Evolutionary conservation across 371 early-diverging fungal genomes (phyloP), one percentile per base, ranked within the genome.

Genomic region (Actinomortierella ambigua): DNA sequence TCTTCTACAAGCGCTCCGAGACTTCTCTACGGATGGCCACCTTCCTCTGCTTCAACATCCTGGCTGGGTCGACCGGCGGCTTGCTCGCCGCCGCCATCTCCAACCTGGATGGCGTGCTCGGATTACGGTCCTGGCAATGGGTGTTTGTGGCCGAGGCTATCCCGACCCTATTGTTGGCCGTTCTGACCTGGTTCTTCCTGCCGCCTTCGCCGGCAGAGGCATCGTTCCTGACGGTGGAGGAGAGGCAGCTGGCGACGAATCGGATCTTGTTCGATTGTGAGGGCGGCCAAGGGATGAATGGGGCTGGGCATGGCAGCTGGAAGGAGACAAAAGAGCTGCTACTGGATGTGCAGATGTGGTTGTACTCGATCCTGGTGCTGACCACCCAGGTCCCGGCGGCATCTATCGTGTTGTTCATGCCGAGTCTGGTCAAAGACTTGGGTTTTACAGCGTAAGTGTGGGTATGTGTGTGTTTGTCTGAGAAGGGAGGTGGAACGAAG

Each of bases 51-150:
- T 85, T 85, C 34, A 75, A 87, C 20, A 82, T 88, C 26, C 54
- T 90, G 11, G 91, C 95, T 18, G 93, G 93, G 5, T 90, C 89
- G 4, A 82, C 88, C 53, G 89, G 90, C 53, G 92, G 90, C 22
- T 75, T 88, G 6, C 71, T 88, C 22, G 87, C 87, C 2, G 84
- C 83, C 53, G 79, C 70, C 24, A 81, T 88, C 40, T 58, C 81
- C 49, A 77, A 82, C 40, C 81, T 91, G 65, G 69, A 85, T 41
- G 86, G 88, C 29, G 28, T 69, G 9, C 61, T 48, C n/a, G 69
- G 69, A 15, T 68, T 85, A 0, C 62, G 66, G 29, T 79, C 79
- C 2, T 90, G 89, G 84, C 85, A 85, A 63, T 90, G 87, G 80
- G 77, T 88, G 26, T 88, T 85, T 57, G 63, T 88, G 26, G 50